Base-by-base conservation (phyloP, 768 basidiomycete species). In the Agaricus blazei region DNA sequence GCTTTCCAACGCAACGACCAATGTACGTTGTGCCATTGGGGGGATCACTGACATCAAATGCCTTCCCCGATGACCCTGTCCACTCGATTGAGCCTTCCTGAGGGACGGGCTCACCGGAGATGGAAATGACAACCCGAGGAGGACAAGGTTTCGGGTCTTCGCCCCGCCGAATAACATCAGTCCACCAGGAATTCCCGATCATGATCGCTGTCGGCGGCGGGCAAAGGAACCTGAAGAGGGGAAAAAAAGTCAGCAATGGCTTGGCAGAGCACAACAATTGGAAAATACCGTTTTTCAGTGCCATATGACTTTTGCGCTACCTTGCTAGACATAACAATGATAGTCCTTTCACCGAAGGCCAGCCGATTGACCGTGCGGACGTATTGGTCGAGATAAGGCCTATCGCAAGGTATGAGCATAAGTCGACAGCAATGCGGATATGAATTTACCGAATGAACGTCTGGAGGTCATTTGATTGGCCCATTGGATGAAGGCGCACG, bases 241-340 rank as follows among this genome's bases (percentile, higher is more conserved):
- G 1, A 19, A 19, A 19, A 19, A 57, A 55, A 61, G 54, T 51
- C 51, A 66, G 58, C 58, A 53, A 59, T n/a, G 49, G 26, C 11
- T 45, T 50, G 53, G 48, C 40, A 48, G 34, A 26, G 38, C 11
- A 34, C 24, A 43, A 23, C 45, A 55, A 14, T 37, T 34, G 31
- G 54, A 38, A 64, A 77, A 45, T 58, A 89, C 88, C 95, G 81
- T 70, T 97, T 97, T 70, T 98, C 95, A 15, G 88, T 93, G 37
- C 94, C 95, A 67, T 98, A 98, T 8, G 91, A 93, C 67, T 98
- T 96, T 76, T 98, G 96, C 3, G 93, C 96, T 29, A 98, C 94
- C 65, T 90, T 93, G 67, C 90, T 93, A n/a, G 93, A 95, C 90
- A 97, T 94, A 63, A 98, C 89, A 58, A 98, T 89, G 58, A 98